Conservation (phyloP, 2,329 filamentous ascomycete species). For the Aspergillus fischeri region DNA sequence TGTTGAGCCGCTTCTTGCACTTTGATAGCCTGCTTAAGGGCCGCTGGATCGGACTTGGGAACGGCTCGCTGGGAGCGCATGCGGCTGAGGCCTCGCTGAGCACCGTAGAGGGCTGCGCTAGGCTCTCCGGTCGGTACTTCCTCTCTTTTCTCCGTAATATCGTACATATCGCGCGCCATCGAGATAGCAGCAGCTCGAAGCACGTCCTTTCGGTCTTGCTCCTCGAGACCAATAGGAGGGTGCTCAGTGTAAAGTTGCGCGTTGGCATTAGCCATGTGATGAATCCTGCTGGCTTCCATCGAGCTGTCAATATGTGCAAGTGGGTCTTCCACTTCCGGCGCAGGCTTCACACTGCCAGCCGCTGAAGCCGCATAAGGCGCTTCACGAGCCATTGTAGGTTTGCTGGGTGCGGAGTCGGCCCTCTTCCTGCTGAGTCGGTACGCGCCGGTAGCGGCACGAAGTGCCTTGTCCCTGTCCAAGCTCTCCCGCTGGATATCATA, state of each 20-base stretch:
- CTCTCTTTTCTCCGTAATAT: slow-evolving; percentile 47
- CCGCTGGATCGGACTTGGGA: slow-evolving; percentile 20
- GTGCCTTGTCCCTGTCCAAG: slow-evolving; percentile 59
- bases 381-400: slow-evolving; percentile 46
- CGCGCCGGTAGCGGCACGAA: slow-evolving; percentile 74
- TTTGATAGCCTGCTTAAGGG: slow-evolving; percentile 32
- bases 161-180: slow-evolving; percentile 87
- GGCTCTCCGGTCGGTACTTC: slow-evolving; percentile 11
- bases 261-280: slow-evolving; percentile 62
- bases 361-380: slow-evolving; percentile 61
- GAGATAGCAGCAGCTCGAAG: slow-evolving; percentile 78
- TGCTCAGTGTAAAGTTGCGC: slow-evolving; percentile 75
- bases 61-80: slow-evolving; percentile 29
- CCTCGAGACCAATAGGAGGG: slow-evolving; percentile 68
- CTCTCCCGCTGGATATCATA: slow-evolving; percentile 43
- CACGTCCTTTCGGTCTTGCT: slow-evolving; percentile 66
- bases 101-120: slow-evolving; percentile 21
- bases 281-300: slow-evolving; percentile 57
- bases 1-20: slow-evolving; percentile 85
- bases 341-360: slow-evolving; percentile 53
- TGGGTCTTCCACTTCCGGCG: slow-evolving; percentile 39
- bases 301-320: slow-evolving; percentile 41
- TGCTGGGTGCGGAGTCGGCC: slow-evolving; percentile 58
- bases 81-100: slow-evolving; percentile 34
- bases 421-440: slow-evolving; percentile 60